phyloP scores from a whole-genome alignment of 1,284 basidiomycete species.

The Puccinia polysora region DNA sequence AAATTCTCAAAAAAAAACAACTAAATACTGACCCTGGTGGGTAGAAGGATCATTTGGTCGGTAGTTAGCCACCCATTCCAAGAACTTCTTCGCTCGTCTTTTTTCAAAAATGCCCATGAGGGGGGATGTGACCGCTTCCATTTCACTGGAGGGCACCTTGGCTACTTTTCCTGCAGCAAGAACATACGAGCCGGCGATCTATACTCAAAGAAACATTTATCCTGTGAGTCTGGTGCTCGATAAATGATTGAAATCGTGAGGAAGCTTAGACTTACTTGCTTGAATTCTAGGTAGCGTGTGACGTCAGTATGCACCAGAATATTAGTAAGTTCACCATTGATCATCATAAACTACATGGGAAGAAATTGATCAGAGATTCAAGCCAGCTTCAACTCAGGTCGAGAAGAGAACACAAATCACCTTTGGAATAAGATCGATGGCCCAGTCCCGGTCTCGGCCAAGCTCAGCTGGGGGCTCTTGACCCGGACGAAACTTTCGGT shows the following conservation, averaged over 20 bases:
- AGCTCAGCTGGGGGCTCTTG: slow-evolving; percentile 60
- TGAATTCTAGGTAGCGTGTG: slow-evolving; percentile 98
- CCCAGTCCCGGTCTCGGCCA: slow-evolving; percentile 90
- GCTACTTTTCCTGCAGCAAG: slow-evolving; percentile 95
- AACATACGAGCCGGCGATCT: slow-evolving; percentile 92
- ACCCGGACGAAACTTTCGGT: slow-evolving; percentile 78
- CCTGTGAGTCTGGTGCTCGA: not conserved
- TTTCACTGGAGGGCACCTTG: slow-evolving; percentile 95
- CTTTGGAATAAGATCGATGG: slow-evolving; percentile 75
- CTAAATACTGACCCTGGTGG: slow-evolving; percentile 71
- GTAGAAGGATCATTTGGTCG: slow-evolving; percentile 88
- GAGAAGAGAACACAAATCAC: slow-evolving; percentile 39
- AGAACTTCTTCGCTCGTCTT: slow-evolving; percentile 96
- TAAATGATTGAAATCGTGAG: not conserved
- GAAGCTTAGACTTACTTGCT: slow-evolving; percentile 60
- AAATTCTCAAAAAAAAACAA: not conserved
- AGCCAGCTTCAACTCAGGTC: not conserved
- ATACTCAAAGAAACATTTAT: not conserved
- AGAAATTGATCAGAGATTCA: not conserved
- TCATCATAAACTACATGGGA: slow-evolving; percentile 82
- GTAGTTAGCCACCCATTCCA: slow-evolving; percentile 94
- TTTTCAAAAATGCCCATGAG: slow-evolving; percentile 99
- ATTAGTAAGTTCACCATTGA: slow-evolving; percentile 93
- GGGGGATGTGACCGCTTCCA: slow-evolving; percentile 89
- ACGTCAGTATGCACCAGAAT: slow-evolving; percentile 99